These are phyloP conservation scores for Corymbia citriodora DNA, from an alignment of 441 rosid species.

Conservation along the genomic window DNA sequence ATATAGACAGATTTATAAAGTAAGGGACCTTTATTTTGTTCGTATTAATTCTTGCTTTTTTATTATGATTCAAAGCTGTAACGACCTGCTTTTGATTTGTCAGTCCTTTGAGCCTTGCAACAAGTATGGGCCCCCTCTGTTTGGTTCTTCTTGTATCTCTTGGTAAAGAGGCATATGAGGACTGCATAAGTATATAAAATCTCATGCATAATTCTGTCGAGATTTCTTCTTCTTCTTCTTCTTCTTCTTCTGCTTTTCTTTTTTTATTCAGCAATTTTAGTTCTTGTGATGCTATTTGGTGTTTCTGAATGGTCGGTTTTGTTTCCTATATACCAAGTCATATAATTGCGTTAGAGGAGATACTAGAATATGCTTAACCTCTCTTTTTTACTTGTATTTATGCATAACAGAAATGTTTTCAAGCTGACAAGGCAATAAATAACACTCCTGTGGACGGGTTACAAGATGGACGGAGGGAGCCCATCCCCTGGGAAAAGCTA, in stretches of 20 bases:
- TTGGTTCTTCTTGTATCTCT: constrained; percentile 98
- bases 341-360: too few relatives aligned
- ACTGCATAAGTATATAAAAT: constrained; percentile 59
- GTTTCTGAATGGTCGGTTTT: too few relatives aligned
- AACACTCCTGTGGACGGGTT: constrained; percentile 23
- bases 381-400: too few relatives aligned
- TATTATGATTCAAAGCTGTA: not conserved
- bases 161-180: constrained; percentile 97
- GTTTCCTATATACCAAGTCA: too few relatives aligned
- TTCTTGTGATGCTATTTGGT: too few relatives aligned
- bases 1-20: not conserved
- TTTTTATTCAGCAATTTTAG: too few relatives aligned
- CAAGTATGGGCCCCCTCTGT: constrained; percentile 85
- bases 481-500: too few relatives aligned
- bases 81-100: constrained; percentile 19
- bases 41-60: not conserved
- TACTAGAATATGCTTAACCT: too few relatives aligned
- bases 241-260: too few relatives aligned
- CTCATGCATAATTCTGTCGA: constrained; percentile 3
- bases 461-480: too few relatives aligned
- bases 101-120: constrained; percentile 97
- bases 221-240: not conserved
- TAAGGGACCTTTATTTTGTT: not conserved
- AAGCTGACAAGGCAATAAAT: constrained; percentile 66
- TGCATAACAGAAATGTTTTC: too few relatives aligned